Conservation (phyloP, 192 early-diverging fungal species). For the Podila epicladia region DNA sequence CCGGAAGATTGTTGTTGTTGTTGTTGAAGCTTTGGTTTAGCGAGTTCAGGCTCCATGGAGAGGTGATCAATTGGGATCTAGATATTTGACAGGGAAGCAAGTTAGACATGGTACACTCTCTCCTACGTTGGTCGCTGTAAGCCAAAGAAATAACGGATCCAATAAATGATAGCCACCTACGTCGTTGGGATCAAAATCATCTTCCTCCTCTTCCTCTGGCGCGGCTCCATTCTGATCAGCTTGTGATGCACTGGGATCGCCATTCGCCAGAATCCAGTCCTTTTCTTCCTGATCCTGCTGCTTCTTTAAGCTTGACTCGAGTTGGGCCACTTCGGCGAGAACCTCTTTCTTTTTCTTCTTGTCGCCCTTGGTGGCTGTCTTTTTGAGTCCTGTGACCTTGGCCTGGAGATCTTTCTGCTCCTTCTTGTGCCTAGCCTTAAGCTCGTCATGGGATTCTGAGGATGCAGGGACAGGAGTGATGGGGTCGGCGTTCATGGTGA, state of each 20-base stretch:
- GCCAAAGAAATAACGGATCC: neutral
- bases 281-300: constrained; percentile 71
- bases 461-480: neutral
- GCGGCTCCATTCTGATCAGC: neutral
- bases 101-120: neutral
- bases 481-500: too few relatives aligned
- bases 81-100: neutral
- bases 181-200: constrained; percentile 44
- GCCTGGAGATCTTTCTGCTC: constrained; percentile 80
- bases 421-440: constrained; percentile 76
- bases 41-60: constrained; percentile 13
- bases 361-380: constrained; percentile 78
- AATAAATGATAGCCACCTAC: constrained; percentile 10
- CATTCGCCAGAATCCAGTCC: constrained; percentile 31
- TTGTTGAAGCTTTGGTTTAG: constrained; percentile 20
- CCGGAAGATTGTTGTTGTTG: neutral
- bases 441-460: constrained; percentile 67
- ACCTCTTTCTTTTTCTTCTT: constrained; percentile 93
- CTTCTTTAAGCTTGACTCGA: constrained; percentile 71
- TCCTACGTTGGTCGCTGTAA: too few relatives aligned
- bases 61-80: constrained; percentile 49
- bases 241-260: neutral
- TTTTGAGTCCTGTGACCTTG: constrained; percentile 78
- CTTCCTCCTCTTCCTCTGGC: constrained; percentile 23
- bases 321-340: constrained; percentile 64